Evolutionary conservation across 352 stramenopile genomes (phyloP), one percentile per base, ranked within the genome.

Genomic region (Globisporangium barbulae): DNA sequence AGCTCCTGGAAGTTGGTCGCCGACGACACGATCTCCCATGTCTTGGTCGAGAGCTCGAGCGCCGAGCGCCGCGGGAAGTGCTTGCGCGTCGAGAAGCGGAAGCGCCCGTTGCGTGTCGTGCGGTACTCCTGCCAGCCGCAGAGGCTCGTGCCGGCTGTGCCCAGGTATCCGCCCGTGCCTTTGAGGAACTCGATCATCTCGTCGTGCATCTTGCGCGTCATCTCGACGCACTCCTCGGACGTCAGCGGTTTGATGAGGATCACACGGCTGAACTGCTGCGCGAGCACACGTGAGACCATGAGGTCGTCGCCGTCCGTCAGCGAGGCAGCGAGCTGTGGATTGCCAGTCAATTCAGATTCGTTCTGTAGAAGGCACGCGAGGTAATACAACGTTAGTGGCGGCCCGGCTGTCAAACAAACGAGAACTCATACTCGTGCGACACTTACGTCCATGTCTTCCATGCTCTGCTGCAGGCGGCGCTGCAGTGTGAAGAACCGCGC

Each of bases 141-240:
- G 19, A 68, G 44, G 22, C 21, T 45, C 15, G 62, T 31, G 17
- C 25, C 37, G 10, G 39, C 55, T 1, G 25, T 53, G 41, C 60
- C 39, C 2, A 35, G 12, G 31, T 73, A 72, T 5, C 69, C 72
- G 3, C 30, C 13, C 13, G 78, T 67, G 50, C 67, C 78, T 52
- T 75, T 71, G 17, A 73, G 76, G 58, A 88, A 89, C 7, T 64
- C 63, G 35, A 73, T 72, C 45, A 89, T 80, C 57, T 82, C 71
- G 3, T 64, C 30, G 50, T 84, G 80, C 10, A 76, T 74, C 12
- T 55, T 57, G 22, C 68, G 66, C 15, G 75, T 79, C 52, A 91
- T 81, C 45, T 72, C 68, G 2, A 53, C 53, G 57, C 78, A 87
- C 28, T 86, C 74, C 37, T 64, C 65, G 19, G 75, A 56, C 10